Evolutionary conservation across 2,329 filamentous ascomycete species (phyloP).

Genomic region (Ophiognomonia clavigignenti-juglandacearum): DNA sequence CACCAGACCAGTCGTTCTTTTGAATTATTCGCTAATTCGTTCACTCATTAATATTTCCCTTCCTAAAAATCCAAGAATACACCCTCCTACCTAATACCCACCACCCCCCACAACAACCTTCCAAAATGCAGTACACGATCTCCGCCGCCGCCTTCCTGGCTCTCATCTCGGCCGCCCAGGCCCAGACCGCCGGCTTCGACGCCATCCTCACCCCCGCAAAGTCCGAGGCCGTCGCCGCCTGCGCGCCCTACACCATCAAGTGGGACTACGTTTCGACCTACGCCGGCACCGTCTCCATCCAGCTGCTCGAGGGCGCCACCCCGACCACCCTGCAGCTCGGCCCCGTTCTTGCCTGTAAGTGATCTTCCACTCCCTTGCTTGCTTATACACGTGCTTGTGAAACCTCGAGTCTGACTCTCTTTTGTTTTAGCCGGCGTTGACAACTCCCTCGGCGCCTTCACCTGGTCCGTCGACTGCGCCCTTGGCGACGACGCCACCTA

Average conservation of each 20-base stretch:
- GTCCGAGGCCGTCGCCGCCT: constrained; percentile 41
- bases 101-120: neutral
- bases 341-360: constrained; percentile 47
- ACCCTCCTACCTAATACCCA: constrained; percentile 1
- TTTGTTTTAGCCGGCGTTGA: constrained; percentile 43
- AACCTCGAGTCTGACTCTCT: neutral
- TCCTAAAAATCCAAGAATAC: neutral
- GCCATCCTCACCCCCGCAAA: constrained; percentile 42
- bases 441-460: constrained; percentile 40
- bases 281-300: constrained; percentile 43
- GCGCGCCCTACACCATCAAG: constrained; percentile 43
- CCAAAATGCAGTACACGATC: constrained; percentile 52
- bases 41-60: constrained; percentile 8
- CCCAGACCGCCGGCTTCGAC: constrained; percentile 53
- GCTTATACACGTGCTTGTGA: neutral
- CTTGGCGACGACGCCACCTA: constrained; percentile 46
- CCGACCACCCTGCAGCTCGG: constrained; percentile 37
- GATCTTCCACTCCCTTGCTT: neutral
- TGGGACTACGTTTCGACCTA: constrained; percentile 42
- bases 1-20: constrained; percentile 1
- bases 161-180: constrained; percentile 44
- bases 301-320: constrained; percentile 48
- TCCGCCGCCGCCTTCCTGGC: constrained; percentile 46
- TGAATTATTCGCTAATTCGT: constrained; percentile 1
- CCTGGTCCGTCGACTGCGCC: constrained; percentile 44